A percentile compares a stretch with the other conserved stretches of the same genome.
Conservation (phyloP, 768 basidiomycete genomes). For the Crucibulum laeve region DNA sequence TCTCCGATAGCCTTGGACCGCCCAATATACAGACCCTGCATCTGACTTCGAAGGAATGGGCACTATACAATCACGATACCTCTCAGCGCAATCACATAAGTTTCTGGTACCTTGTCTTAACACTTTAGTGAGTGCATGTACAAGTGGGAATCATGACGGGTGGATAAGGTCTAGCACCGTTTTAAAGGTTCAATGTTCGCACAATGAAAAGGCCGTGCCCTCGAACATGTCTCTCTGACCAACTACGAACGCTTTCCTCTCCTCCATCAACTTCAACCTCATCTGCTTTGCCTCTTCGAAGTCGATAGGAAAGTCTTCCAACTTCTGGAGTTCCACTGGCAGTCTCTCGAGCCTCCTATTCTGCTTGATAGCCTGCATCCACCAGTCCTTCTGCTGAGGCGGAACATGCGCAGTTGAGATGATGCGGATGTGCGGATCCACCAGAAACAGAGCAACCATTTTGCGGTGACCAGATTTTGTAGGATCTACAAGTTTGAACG, state of each 20-base stretch:
- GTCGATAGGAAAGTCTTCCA: slow-evolving; percentile 19
- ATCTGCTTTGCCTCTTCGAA: slow-evolving; percentile 21
- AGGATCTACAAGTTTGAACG: slow-evolving; percentile 28
- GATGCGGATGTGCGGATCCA: slow-evolving; percentile 23
- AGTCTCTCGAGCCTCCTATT: slow-evolving; percentile 10
- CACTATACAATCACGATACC: no score
- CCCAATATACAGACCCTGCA: no score
- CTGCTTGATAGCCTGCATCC: slow-evolving; percentile 11
- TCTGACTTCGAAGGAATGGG: no score
- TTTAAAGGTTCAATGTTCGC: no score
- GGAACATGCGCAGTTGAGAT: slow-evolving; percentile 20
- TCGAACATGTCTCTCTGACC: slow-evolving; percentile 10
- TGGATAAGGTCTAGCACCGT: no score
- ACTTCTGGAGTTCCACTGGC: slow-evolving; percentile 19
- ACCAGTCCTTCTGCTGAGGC: slow-evolving; percentile 23
- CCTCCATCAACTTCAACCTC: slow-evolving; percentile 23
- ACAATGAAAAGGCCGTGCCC: no score
- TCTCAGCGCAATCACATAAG: no score
- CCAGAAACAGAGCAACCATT: slow-evolving; percentile 33
- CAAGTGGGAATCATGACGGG: no score
- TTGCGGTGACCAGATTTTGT: slow-evolving; percentile 33
- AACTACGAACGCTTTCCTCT: slow-evolving; percentile 19
- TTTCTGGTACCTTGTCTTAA: no score
- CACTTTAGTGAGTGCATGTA: no score
- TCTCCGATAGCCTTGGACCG: no score